Evolutionary conservation across 164 flowering plant genomes (phyloP).

Genomic region (Vitis vinifera): DNA sequence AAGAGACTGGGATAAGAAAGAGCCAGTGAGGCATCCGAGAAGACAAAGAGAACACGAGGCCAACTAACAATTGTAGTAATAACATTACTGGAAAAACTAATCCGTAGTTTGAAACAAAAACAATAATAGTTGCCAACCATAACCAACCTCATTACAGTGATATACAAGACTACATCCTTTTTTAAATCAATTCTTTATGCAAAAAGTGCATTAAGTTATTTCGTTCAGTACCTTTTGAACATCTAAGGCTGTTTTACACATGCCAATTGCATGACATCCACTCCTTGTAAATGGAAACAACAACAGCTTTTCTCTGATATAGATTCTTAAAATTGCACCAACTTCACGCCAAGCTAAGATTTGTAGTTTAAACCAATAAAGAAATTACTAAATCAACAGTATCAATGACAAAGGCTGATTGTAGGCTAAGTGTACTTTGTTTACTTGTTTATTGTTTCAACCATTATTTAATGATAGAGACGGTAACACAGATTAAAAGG

Average conservation of each 20-base stretch:
- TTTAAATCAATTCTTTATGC: not conserved
- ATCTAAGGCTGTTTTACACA: constrained; percentile 17
- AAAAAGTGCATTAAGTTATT: not conserved
- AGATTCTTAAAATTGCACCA: not conserved
- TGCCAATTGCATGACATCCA: constrained; percentile 6
- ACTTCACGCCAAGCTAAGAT: not conserved
- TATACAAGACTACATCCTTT: not conserved
- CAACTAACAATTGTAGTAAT: not conserved
- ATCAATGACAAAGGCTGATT: not conserved
- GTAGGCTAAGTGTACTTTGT: not conserved
- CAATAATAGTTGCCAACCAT: constrained; percentile 15
- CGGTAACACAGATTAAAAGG: not conserved
- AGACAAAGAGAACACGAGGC: constrained; percentile 1
- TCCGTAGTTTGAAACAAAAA: constrained; percentile 26
- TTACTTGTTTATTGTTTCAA: not conserved
- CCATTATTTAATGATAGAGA: not conserved
- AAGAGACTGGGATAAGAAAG: constrained; percentile 2
- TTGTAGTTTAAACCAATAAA: not conserved
- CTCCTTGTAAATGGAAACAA: constrained; percentile 9
- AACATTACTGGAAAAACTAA: constrained; percentile 25
- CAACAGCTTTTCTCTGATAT: constrained; percentile 11
- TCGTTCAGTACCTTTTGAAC: not conserved
- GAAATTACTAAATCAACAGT: constrained; percentile 1
- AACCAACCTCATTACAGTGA: constrained; percentile 3
- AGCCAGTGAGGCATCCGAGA: not conserved